A percentile compares a stretch with the other conserved stretches of the same genome.
Evolutionary conservation across 148 eudicot genomes (phyloP).

Genomic region (Nepenthes mirabilis): DNA sequence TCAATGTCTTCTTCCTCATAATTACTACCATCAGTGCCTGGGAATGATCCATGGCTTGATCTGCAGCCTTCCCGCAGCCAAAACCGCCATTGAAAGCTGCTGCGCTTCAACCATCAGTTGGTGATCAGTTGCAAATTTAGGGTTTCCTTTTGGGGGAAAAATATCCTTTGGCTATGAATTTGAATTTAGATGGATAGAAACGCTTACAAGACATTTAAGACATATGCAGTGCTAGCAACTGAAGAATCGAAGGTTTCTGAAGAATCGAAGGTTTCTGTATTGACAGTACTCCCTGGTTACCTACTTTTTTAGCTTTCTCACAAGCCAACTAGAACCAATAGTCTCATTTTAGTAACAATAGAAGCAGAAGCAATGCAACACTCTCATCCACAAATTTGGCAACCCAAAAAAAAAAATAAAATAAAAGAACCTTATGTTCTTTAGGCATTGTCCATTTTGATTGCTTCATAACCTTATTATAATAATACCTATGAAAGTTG

Average conservation of each 20-base stretch:
- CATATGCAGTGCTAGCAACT: slow-evolving; percentile 1
- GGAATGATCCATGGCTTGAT: neutral
- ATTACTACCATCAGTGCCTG: slow-evolving; percentile 9
- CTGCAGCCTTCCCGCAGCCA: slow-evolving; percentile 15
- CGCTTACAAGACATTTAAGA: too few species aligned
- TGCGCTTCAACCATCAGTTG: neutral
- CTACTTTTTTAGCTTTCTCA: slow-evolving; percentile 61
- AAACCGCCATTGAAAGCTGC: slow-evolving; percentile 20
- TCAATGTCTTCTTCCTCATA: slow-evolving; percentile 42
- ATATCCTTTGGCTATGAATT: too few species aligned
- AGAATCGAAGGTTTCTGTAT: slow-evolving; percentile 11
- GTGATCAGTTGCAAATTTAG: neutral
- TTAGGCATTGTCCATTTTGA: slow-evolving; percentile 96
- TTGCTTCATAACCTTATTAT: slow-evolving; percentile 80
- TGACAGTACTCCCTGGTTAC: slow-evolving; percentile 26
- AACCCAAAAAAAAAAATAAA: too few species aligned
- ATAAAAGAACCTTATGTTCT: slow-evolving; percentile 59
- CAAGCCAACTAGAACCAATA: slow-evolving; percentile 62
- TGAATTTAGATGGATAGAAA: too few species aligned
- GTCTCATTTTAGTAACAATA: neutral
- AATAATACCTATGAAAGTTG: slow-evolving; percentile 49
- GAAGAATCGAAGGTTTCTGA: slow-evolving; percentile 29
- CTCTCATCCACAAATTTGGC: too few species aligned
- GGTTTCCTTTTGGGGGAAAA: too few species aligned
- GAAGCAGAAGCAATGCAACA: neutral